These are phyloP conservation scores for Neurospora discreta DNA, from an alignment of 495 filamentous ascomycete genomes.

Conservation along the genomic window DNA sequence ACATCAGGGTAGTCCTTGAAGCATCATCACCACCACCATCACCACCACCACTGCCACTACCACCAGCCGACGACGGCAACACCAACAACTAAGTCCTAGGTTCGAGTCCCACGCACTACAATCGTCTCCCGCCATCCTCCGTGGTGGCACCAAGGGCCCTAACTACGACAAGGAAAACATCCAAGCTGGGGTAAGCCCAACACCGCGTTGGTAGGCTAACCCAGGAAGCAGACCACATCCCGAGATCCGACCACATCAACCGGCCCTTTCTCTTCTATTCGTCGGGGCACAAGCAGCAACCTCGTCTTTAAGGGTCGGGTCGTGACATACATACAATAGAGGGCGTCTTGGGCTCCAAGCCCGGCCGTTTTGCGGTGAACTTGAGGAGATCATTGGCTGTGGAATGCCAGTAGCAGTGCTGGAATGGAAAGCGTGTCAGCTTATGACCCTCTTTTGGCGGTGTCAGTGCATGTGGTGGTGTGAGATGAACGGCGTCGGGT, in stretches of 20 bases:
- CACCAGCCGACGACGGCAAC: neutral
- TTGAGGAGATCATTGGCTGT: neutral
- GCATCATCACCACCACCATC: neutral
- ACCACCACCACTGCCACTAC: neutral
- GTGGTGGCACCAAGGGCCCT: neutral
- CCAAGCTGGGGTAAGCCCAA: neutral
- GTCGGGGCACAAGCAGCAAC: neutral
- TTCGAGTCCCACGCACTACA: neutral
- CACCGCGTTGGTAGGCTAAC: neutral
- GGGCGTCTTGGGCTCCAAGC: too few species aligned
- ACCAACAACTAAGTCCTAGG: neutral
- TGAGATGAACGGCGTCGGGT: neutral
- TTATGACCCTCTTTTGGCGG: neutral
- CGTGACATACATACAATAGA: neutral
- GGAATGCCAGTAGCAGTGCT: neutral
- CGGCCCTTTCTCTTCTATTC: neutral
- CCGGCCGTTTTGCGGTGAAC: too few species aligned
- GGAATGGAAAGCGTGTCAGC: neutral
- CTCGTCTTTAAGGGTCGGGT: neutral
- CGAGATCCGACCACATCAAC: neutral
- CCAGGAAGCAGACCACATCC: neutral
- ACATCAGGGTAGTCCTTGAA: neutral
- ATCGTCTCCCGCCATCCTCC: neutral
- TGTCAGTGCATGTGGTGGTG: neutral
- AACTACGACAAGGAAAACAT: neutral